Conservation (phyloP, 495 filamentous ascomycete species). For the Podospora comata region DNA sequence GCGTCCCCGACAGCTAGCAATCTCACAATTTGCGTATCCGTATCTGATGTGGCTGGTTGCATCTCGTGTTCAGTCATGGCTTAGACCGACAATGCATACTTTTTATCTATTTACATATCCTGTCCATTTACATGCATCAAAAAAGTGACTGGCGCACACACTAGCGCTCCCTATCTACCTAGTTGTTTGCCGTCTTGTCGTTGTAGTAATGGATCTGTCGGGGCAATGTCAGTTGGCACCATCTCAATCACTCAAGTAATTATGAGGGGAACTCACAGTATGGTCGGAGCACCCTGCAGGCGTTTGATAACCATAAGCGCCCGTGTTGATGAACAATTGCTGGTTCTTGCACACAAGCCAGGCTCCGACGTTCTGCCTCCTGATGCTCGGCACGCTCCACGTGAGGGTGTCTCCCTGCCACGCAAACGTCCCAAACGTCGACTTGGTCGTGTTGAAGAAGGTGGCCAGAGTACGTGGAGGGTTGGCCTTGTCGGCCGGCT, state of each 20-base stretch:
- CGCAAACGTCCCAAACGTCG: constrained; percentile 55
- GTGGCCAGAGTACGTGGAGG: constrained; percentile 46
- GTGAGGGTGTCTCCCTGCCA: constrained; percentile 56
- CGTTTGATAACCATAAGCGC: constrained; percentile 57
- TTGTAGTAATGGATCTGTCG: constrained; percentile 36
- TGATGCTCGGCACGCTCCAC: constrained; percentile 49
- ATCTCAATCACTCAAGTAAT: background rate
- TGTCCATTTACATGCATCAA: constrained; percentile 3
- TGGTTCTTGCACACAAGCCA: constrained; percentile 57
- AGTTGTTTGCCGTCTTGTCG: constrained; percentile 37
- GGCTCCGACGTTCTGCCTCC: constrained; percentile 53
- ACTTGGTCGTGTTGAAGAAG: constrained; percentile 50
- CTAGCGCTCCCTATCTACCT: background rate
- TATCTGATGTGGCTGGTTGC: background rate
- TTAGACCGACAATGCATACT: background rate
- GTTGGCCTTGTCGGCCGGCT: constrained; percentile 46
- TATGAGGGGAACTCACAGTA: constrained; percentile 44
- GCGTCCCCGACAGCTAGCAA: no score
- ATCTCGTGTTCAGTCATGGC: background rate
- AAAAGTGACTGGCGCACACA: background rate
- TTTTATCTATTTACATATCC: background rate
- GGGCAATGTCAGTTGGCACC: background rate
- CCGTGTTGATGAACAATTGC: constrained; percentile 56
- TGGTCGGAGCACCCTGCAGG: constrained; percentile 57
- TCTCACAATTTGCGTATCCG: no score